phyloP scores from a whole-genome alignment of 257 asterid species.

The Linderniella brevidens region DNA sequence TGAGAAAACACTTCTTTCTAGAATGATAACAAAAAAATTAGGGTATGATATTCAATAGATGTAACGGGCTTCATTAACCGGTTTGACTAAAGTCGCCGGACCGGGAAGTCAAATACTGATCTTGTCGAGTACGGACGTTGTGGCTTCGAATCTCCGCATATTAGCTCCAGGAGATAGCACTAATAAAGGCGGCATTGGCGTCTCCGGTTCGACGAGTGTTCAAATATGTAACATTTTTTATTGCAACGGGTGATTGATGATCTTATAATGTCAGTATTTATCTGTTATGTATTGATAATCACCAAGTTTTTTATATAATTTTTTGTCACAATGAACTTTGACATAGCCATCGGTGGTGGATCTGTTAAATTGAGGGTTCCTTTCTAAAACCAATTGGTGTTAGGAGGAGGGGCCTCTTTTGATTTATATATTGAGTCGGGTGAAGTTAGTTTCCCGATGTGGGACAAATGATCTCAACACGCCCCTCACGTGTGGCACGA shows the following conservation, averaged over 20 bases:
- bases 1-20: not conserved
- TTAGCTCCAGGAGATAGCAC: constrained; percentile 48
- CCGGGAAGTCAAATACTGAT: constrained; percentile 37
- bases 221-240: constrained; percentile 21
- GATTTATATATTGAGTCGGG: no score
- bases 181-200: constrained; percentile 46
- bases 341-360: constrained; percentile 48
- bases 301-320: no score
- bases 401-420: no score
- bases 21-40: not conserved
- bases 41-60: constrained; percentile 43
- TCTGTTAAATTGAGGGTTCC: no score
- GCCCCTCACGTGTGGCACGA: no score
- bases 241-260: constrained; percentile 34
- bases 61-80: constrained; percentile 25
- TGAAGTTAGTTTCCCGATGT: no score
- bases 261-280: not conserved
- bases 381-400: no score
- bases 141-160: constrained; percentile 23
- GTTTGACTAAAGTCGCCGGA: constrained; percentile 28
- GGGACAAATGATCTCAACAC: no score
- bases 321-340: no score
- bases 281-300: no score
- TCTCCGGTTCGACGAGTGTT: constrained; percentile 25
- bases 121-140: constrained; percentile 20